Conservation (phyloP, 2,329 filamentous ascomycete genomes). For the Fusarium veterinarium region DNA sequence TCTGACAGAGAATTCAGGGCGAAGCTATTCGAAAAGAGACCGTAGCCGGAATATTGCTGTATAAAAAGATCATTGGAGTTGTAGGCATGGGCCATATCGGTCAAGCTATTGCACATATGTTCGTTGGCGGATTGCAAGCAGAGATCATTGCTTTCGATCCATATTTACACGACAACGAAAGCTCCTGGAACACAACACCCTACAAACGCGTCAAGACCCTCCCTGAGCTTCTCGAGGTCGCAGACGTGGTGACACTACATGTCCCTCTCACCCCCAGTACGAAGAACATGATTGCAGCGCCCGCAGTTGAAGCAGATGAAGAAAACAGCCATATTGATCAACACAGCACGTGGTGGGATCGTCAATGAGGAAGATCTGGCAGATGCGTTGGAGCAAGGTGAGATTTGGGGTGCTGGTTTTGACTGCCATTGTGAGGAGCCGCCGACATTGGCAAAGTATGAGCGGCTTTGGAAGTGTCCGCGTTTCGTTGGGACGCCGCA, state of each 20-base stretch:
- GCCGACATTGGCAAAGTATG: not conserved
- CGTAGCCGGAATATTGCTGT: not conserved
- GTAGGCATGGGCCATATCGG: not conserved
- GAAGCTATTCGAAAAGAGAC: not conserved
- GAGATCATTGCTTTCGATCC: not conserved
- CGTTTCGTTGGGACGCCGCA: not conserved
- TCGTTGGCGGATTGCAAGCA: not conserved
- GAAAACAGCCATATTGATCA: not conserved
- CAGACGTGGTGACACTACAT: not conserved
- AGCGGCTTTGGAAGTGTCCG: not conserved
- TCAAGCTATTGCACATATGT: not conserved
- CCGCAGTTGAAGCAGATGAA: not conserved
- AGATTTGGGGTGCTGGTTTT: not conserved
- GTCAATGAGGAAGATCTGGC: not conserved
- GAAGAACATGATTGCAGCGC: not conserved
- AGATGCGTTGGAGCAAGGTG: not conserved
- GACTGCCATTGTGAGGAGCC: not conserved
- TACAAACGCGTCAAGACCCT: not conserved
- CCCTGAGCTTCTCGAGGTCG: not conserved
- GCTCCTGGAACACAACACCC: not conserved
- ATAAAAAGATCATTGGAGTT: not conserved
- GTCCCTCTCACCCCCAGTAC: not conserved
- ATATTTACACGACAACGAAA: not conserved
- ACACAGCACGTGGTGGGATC: not conserved
- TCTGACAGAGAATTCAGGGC: not conserved